These are phyloP conservation scores for Ophiostoma pallidulum DNA, from an alignment of 2,329 filamentous ascomycete genomes.

Conservation along the genomic window DNA sequence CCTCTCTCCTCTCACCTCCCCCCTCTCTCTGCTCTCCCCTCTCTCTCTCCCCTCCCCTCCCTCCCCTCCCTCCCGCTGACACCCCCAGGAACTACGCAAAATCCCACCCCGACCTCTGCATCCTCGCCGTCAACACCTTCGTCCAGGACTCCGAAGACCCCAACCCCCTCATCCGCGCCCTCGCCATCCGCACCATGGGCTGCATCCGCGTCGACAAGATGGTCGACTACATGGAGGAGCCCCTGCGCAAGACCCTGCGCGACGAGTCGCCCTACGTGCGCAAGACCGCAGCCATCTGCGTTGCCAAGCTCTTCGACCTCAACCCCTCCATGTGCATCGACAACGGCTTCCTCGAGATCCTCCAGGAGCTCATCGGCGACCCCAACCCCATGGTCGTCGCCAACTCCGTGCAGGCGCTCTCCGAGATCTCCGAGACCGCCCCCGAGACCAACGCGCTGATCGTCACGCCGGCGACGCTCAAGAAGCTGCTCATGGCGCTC, in stretches of 20 bases:
- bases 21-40: background rate
- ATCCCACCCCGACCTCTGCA: conserved; percentile 95
- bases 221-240: conserved; percentile 99
- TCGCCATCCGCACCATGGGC: conserved; percentile 96
- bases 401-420: conserved; percentile 88
- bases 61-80: background rate
- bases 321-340: conserved; percentile 89
- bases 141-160: conserved; percentile 98
- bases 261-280: conserved; percentile 98
- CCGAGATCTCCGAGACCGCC: conserved; percentile 81
- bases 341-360: conserved; percentile 86
- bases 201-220: conserved; percentile 98
- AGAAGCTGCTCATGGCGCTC: conserved; percentile 91
- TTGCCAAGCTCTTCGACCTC: conserved; percentile 94
- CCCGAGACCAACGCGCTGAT: conserved; percentile 83
- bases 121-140: conserved; percentile 97
- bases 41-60: background rate
- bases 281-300: conserved; percentile 95
- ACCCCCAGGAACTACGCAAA: conserved; percentile 91
- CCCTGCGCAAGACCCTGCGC: conserved; percentile 84
- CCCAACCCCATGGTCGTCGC: conserved; percentile 99
- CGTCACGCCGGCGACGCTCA: conserved; percentile 72
- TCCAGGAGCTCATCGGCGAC: conserved; percentile 94
- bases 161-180: conserved; percentile 86
- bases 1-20: background rate